phyloP scores from a whole-genome alignment of 371 early-diverging fungal genomes.

The Sanchytrium tribonematis region DNA sequence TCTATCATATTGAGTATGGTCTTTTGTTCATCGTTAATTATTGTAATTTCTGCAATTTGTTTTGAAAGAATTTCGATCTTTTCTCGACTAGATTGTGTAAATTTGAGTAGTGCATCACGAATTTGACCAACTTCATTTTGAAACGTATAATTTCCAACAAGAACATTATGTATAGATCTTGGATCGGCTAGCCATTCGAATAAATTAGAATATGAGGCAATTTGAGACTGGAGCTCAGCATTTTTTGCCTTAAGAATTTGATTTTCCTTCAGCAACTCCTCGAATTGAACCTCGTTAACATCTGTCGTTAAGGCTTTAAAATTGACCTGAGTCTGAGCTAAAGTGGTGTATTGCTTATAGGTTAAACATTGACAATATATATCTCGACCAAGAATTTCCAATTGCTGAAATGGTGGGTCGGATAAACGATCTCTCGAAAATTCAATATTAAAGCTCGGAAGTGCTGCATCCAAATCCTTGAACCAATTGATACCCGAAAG shows the following conservation, averaged over 20 bases:
- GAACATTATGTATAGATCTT: not conserved
- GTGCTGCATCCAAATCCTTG: not conserved
- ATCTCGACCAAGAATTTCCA: not conserved
- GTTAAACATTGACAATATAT: not conserved
- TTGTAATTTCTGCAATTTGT: not conserved
- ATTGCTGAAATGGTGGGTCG: slow-evolving; percentile 1
- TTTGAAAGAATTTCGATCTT: not conserved
- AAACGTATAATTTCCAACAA: not conserved
- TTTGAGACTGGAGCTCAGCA: not conserved
- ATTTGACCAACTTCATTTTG: not conserved
- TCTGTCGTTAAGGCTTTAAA: not conserved
- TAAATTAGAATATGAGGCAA: not conserved
- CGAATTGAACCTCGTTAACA: not conserved
- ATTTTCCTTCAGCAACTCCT: not conserved
- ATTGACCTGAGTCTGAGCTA: not conserved
- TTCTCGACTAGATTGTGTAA: not conserved
- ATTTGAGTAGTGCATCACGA: not conserved
- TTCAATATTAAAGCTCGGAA: not conserved
- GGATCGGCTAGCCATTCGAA: not conserved
- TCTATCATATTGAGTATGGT: not conserved
- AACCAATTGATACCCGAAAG: not conserved
- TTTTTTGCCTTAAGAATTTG: not conserved
- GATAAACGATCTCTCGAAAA: not conserved
- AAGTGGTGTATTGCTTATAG: not conserved
- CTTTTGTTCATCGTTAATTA: not conserved